A percentile compares a stretch with the other conserved stretches of the same genome.
These are phyloP conservation scores for Penicillium sclerotiorum DNA, from an alignment of 2,329 filamentous ascomycete genomes.

Conservation along the genomic window DNA sequence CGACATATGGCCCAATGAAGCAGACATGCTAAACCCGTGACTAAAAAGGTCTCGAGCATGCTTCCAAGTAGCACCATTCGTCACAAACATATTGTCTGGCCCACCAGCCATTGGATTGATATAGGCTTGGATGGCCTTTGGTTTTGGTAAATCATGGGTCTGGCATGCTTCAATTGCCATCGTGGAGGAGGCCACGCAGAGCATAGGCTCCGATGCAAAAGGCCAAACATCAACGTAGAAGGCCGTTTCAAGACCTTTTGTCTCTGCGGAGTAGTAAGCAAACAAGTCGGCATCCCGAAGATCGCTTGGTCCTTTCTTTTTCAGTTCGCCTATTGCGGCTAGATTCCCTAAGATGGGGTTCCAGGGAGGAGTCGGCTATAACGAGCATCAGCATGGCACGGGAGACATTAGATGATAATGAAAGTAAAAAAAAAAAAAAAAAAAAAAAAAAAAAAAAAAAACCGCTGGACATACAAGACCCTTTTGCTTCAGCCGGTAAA, in stretches of 20 bases:
- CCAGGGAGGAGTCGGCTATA: neutral
- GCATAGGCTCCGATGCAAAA: neutral
- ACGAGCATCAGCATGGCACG: neutral
- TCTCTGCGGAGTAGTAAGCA: neutral
- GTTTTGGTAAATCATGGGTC: neutral
- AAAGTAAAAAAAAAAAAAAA: neutral
- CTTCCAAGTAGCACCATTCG: neutral
- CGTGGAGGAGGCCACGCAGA: neutral
- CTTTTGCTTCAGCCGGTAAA: neutral
- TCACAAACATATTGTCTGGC: neutral
- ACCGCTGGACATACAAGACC: neutral
- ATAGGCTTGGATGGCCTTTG: neutral
- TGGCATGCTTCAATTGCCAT: neutral
- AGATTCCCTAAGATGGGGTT: neutral
- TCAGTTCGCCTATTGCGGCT: neutral
- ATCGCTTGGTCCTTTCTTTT: neutral
- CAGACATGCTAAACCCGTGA: neutral
- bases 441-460: neutral
- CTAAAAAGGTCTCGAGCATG: neutral
- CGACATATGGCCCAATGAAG: neutral
- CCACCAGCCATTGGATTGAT: neutral
- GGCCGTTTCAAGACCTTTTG: neutral
- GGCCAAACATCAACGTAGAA: conserved; percentile 1
- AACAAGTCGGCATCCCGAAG: neutral
- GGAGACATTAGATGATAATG: neutral